Evolutionary conservation across 257 asterid species (phyloP), one percentile per base, ranked within the genome.

Genomic region (Misopates orontium): DNA sequence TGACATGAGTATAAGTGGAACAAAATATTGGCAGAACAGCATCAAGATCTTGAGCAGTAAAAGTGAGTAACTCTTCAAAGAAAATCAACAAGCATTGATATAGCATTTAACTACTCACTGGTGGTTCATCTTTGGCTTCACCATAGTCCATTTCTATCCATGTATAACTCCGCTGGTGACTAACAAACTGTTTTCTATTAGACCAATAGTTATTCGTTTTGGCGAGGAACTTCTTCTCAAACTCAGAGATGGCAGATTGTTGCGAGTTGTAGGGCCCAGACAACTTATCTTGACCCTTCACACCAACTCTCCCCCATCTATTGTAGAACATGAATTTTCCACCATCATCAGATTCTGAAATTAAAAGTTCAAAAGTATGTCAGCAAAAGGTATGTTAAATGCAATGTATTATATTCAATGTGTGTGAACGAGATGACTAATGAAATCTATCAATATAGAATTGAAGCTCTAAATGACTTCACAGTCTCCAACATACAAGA

Each of bases 251-350:
- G 61, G 97, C 95, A 66, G 68, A 66, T 73, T 78, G 49, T 52
- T 79, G 83, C 19, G 89, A 83, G 47, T 58, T 67, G 71, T 71
- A 85, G 7, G 96, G 92, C 28, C 90, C 95, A 70, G 8, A 78
- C 69, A 85, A 62, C 62, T 87, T 84, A 52, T 82, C 77, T 76
- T 90, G 97, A 56, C 98, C 98, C 77, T 82, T 85, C 62, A 80
- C 78, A n/a, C 98, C 98, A 77, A 89, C 98, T 83, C 98, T 87
- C 60, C 98, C 98, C 98, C 98, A 92, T 85, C 95, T 82, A 56
- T 42, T 71, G 75, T 85, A 89, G 57, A 89, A 84, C 82, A 87
- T 82, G 82, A 73, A 89, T 71, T 75, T 84, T 60, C 88, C 84
- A 19, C 95, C 88, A 51, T 60, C 95, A 68, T 92, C 97, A 25